Evolutionary conservation across 192 early-diverging fungal genomes (phyloP).

Genomic region (Coemansia sp.): DNA sequence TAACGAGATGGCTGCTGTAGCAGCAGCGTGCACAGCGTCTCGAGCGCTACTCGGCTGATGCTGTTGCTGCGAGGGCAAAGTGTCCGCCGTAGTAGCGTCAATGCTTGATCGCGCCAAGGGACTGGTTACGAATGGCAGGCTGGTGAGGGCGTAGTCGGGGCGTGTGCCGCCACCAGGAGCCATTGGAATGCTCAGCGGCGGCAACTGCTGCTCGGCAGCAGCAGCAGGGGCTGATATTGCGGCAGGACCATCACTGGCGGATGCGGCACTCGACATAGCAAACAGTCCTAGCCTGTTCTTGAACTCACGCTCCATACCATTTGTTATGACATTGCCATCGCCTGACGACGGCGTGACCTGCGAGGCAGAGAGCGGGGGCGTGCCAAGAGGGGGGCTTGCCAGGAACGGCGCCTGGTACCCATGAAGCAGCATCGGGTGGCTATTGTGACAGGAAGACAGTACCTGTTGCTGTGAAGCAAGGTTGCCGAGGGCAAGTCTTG

Average conservation of each 20-base stretch:
- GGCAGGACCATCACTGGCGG: neutral
- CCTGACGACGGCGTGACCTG: neutral
- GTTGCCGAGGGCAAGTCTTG: slow-evolving; percentile 9
- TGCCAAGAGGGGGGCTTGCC: slow-evolving; percentile 6
- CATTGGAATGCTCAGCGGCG: neutral
- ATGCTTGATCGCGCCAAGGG: neutral
- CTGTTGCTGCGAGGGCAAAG: neutral
- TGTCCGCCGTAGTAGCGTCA: neutral
- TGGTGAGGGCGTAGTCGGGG: neutral
- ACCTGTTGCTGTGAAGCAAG: slow-evolving; percentile 8
- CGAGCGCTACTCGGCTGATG: neutral
- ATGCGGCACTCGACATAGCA: neutral
- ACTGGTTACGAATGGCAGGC: neutral
- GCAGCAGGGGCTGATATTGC: neutral
- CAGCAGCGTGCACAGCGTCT: neutral
- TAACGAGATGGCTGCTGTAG: neutral
- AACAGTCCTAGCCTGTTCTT: neutral
- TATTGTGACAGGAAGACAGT: slow-evolving; percentile 26
- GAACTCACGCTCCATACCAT: neutral
- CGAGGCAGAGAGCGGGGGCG: slow-evolving; percentile 1
- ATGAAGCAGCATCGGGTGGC: slow-evolving; percentile 30
- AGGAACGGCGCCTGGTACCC: slow-evolving; percentile 12
- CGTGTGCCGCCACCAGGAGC: neutral
- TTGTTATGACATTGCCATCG: neutral
- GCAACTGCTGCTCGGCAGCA: neutral